Evolutionary conservation across 805 yeast species (phyloP).

Genomic region (Candida coquimbonensis): DNA sequence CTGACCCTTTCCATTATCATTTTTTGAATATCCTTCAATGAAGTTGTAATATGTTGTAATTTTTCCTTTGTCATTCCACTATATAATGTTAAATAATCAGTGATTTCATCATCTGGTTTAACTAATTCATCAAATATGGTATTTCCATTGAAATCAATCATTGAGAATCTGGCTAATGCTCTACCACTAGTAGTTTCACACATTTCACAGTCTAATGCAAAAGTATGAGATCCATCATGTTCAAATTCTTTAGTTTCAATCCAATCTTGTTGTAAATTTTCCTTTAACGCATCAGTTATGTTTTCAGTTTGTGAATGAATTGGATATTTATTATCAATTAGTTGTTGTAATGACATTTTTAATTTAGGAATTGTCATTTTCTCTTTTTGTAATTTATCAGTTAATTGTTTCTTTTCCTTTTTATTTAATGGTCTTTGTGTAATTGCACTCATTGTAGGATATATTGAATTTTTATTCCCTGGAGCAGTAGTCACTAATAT

Average conservation of each 20-base stretch:
- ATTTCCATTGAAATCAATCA: slow-evolving; percentile 56
- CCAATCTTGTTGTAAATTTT: slow-evolving; percentile 34
- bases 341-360: slow-evolving; percentile 39
- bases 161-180: slow-evolving; percentile 70
- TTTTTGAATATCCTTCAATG: slow-evolving; percentile 60
- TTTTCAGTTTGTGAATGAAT: slow-evolving; percentile 39
- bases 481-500: slow-evolving; percentile 53
- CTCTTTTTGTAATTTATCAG: slow-evolving; percentile 22
- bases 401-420: slow-evolving; percentile 41
- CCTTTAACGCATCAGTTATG: background rate
- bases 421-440: slow-evolving; percentile 50
- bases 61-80: slow-evolving; percentile 82
- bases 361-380: slow-evolving; percentile 46
- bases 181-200: slow-evolving; percentile 56
- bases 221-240: slow-evolving; percentile 56
- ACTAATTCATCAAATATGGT: slow-evolving; percentile 69
- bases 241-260: slow-evolving; percentile 45
- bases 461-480: slow-evolving; percentile 53
- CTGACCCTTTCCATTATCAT: slow-evolving; percentile 42
- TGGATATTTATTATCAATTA: slow-evolving; percentile 51
- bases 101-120: slow-evolving; percentile 66
- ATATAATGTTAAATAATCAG: slow-evolving; percentile 73
- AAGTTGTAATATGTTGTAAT: slow-evolving; percentile 54
- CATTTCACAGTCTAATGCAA: slow-evolving; percentile 93
- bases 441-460: slow-evolving; percentile 49